Conservation (phyloP, 495 filamentous ascomycete genomes). For the Penicillium bovifimosum region DNA sequence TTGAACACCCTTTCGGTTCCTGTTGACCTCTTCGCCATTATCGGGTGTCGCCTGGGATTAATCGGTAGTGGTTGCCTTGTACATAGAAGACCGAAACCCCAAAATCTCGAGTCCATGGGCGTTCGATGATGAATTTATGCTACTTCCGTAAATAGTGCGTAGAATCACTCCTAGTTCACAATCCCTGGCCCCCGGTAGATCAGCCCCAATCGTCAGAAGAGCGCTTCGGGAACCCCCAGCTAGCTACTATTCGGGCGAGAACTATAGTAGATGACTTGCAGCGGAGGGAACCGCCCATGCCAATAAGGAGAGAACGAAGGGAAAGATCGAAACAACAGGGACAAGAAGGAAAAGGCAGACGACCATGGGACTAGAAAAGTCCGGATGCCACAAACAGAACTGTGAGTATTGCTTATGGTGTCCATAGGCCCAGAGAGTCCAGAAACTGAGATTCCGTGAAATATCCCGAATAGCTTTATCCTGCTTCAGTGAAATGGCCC, state of each 20-base stretch:
- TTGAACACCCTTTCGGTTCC: slow-evolving; percentile 21
- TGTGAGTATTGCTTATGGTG: background rate
- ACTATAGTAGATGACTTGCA: no score
- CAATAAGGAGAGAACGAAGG: no score
- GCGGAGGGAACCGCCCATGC: no score
- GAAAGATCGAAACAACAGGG: no score
- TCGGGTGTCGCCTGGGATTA: slow-evolving; percentile 21
- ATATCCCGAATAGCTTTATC: background rate
- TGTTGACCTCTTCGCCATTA: slow-evolving; percentile 22
- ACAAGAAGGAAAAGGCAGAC: no score
- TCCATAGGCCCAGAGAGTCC: background rate
- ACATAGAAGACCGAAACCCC: slow-evolving; percentile 38
- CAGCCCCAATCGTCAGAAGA: no score
- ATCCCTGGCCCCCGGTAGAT: no score
- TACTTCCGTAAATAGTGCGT: background rate
- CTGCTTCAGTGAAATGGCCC: background rate
- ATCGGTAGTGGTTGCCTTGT: slow-evolving; percentile 36
- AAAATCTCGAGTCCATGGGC: slow-evolving; percentile 25
- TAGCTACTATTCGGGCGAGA: no score
- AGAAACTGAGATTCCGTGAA: background rate
- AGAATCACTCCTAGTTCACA: background rate
- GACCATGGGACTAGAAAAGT: no score
- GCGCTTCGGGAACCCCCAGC: no score
- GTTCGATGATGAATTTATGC: slow-evolving; percentile 6
- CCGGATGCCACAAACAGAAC: no score